Percentiles rank a stretch among this genome's conserved stretches.
Conservation (phyloP, 2,329 filamentous ascomycete species). For the Trichoderma koningiopsis region DNA sequence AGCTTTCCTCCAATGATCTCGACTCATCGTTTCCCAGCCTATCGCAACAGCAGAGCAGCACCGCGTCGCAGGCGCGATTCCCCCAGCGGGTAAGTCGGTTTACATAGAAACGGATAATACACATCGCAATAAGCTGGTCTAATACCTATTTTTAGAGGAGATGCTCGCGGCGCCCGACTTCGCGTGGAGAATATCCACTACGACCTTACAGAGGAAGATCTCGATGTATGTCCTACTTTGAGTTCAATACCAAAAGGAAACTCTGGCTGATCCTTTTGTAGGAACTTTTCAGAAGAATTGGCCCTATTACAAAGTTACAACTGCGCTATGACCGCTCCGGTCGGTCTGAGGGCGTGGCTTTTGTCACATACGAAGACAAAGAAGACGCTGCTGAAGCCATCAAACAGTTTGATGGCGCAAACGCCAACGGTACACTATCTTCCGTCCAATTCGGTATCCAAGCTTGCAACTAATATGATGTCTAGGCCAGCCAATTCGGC, state of each 20-base stretch:
- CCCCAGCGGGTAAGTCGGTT: slow-evolving; percentile 41
- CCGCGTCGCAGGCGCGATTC: slow-evolving; percentile 48
- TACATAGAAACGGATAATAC: slow-evolving; percentile 5
- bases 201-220: slow-evolving; percentile 81
- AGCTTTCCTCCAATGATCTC: neutral
- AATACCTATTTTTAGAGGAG: slow-evolving; percentile 41
- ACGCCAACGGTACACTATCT: slow-evolving; percentile 68
- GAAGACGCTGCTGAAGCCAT: slow-evolving; percentile 76
- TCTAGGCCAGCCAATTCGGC: slow-evolving; percentile 74
- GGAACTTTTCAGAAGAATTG: slow-evolving; percentile 81
- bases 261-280: slow-evolving; percentile 43
- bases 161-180: slow-evolving; percentile 66
- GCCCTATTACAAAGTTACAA: slow-evolving; percentile 67
- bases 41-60: slow-evolving; percentile 44
- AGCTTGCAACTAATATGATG: neutral
- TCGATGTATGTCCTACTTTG: slow-evolving; percentile 59
- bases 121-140: slow-evolving; percentile 9
- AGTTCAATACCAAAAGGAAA: slow-evolving; percentile 13
- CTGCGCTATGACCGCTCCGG: slow-evolving; percentile 85
- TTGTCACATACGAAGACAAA: slow-evolving; percentile 73
- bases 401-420: slow-evolving; percentile 82
- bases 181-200: slow-evolving; percentile 91
- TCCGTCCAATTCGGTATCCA: neutral
- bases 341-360: slow-evolving; percentile 82
- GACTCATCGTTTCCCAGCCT: slow-evolving; percentile 38